Evolutionary conservation across 1,139 yeast genomes (phyloP), one percentile per base, ranked within the genome.

Genomic region (Zygoascus meyerae): DNA sequence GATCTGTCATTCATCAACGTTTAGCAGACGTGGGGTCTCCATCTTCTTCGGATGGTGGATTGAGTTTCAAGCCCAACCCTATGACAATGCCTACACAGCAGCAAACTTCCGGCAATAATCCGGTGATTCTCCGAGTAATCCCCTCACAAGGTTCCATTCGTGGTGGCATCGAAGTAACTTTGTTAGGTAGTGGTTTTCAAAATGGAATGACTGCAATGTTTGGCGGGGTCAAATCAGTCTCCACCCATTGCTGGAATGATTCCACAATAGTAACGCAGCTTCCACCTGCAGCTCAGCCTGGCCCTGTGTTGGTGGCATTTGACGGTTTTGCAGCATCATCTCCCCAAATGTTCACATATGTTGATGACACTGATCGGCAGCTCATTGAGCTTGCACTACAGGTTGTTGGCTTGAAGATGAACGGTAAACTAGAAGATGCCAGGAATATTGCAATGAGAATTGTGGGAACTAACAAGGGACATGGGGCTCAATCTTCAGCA

Each of bases 231-330:
- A 73, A 76, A 52, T 92, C 97, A 0, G 70, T 86, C 44, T 86
- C 95, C 1, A 87, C 97, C 1, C 96, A 89, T 62, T 89, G 95
- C 65, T 92, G 97, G 97, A 86, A 95, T 42, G 95, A 86, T 40
- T 78, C 94, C 3, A 92, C 98, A 0, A 84, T 92, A 51, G 95
- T 92, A 2, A 87, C 97, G 0, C 90, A 86, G 58, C 70, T 90
- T 44, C 98, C 98, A 3, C 97, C 97, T 2, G 86, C 97, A 0
- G 67, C 83, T 3, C 78, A 75, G 47, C 83, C 97, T 0, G 97
- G 97, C 0, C 96, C 92, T 55, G 98, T 92, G 2, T 73, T 86
- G 52, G 97, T 92, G 1, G 78, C 89, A 26, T 83, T 92, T 60
- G 81, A 79, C 42, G 66, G 65, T 34, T 48, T 53, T 21, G 48